These are phyloP conservation scores for Trichophyton mentagrophytes DNA, from an alignment of 2,329 filamentous ascomycete genomes.

Conservation along the genomic window DNA sequence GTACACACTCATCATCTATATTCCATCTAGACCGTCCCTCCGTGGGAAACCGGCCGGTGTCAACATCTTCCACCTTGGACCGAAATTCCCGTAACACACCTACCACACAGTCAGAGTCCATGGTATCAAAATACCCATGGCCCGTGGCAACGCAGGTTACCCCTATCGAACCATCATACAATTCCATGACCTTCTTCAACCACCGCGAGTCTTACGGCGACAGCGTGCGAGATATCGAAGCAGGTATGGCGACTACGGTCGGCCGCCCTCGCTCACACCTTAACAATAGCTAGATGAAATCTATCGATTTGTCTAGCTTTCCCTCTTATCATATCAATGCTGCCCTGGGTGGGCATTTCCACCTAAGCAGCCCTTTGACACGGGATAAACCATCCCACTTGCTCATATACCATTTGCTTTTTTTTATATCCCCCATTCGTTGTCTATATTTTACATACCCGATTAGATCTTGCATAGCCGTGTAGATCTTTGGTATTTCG, in stretches of 20 bases:
- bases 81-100: background rate
- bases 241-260: conserved; percentile 6
- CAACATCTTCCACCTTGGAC: background rate
- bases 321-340: background rate
- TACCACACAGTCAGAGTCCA: background rate
- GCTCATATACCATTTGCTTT: background rate
- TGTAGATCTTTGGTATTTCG: background rate
- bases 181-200: conserved; percentile 2
- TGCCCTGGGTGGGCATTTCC: background rate
- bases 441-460: background rate
- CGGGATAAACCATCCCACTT: background rate
- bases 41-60: background rate
- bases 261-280: conserved; percentile 6
- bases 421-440: background rate
- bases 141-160: conserved; percentile 10
- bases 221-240: conserved; percentile 7
- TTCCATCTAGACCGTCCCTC: conserved; percentile 3
- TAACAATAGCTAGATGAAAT: background rate
- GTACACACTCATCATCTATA: conserved; percentile 3
- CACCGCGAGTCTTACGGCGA: conserved; percentile 3
- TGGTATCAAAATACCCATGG: conserved; percentile 12
- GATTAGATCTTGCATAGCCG: background rate
- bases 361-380: background rate
- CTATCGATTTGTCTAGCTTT: background rate
- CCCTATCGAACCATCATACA: conserved; percentile 7